Conservation (phyloP, 2,329 filamentous ascomycete genomes). For the Pleomassaria siparia region DNA sequence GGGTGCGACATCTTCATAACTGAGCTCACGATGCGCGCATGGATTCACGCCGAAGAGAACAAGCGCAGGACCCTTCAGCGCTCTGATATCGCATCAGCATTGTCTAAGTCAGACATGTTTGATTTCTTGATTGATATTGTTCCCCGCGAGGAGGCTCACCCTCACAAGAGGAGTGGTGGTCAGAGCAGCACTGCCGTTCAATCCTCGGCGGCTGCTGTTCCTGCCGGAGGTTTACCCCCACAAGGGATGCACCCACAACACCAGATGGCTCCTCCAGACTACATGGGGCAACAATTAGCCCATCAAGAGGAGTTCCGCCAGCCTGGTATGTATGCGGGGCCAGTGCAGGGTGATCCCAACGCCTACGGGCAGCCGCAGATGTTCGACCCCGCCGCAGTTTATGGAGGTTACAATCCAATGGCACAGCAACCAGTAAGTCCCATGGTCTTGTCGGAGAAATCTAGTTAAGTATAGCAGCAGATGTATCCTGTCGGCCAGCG, state of each 20-base stretch:
- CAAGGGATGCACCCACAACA: slow-evolving; percentile 48
- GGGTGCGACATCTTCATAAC: slow-evolving; percentile 99
- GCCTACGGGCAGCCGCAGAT: slow-evolving; percentile 79
- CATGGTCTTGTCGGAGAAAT: not conserved
- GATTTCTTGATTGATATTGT: slow-evolving; percentile 99
- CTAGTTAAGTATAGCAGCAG: slow-evolving; percentile 17
- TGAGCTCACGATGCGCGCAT: slow-evolving; percentile 97
- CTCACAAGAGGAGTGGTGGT: slow-evolving; percentile 67
- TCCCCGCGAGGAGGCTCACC: slow-evolving; percentile 86
- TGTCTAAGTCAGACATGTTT: slow-evolving; percentile 99
- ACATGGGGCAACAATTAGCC: slow-evolving; percentile 61
- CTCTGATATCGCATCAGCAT: slow-evolving; percentile 91
- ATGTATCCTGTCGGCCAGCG: slow-evolving; percentile 44
- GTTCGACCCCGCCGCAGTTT: slow-evolving; percentile 83
- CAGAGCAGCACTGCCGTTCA: slow-evolving; percentile 41
- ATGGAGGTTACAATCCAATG: slow-evolving; percentile 71
- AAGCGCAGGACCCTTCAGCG: slow-evolving; percentile 93
- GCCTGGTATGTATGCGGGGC: slow-evolving; percentile 77
- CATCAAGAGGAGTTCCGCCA: slow-evolving; percentile 71
- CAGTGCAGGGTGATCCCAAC: slow-evolving; percentile 72
- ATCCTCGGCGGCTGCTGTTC: slow-evolving; percentile 44
- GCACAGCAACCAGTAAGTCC: slow-evolving; percentile 75
- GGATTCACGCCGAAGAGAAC: slow-evolving; percentile 99
- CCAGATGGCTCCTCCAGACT: slow-evolving; percentile 58
- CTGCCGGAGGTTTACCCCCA: slow-evolving; percentile 44